Evolutionary conservation across 164 flowering plant species (phyloP).

Genomic region (Vitis amurensis): DNA sequence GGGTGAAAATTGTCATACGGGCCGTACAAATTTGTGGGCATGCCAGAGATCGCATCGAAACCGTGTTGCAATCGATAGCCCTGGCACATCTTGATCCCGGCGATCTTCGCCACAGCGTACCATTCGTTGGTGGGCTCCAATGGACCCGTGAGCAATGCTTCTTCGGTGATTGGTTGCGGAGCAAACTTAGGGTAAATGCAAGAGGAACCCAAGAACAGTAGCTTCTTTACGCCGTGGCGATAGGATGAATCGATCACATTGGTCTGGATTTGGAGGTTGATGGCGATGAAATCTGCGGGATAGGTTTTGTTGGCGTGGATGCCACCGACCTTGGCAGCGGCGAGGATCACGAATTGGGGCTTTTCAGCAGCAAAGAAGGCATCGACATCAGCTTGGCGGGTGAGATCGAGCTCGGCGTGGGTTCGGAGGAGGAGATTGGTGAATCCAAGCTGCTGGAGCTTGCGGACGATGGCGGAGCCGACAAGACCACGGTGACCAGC

Average conservation of each 20-base stretch:
- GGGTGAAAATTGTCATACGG: constrained; percentile 92
- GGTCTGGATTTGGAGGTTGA: constrained; percentile 90
- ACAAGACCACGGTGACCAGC: constrained; percentile 93
- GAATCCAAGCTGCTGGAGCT: constrained; percentile 57
- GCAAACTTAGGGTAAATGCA: constrained; percentile 94
- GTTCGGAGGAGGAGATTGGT: constrained; percentile 65
- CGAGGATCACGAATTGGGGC: constrained; percentile 73
- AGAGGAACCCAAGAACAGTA: constrained; percentile 82
- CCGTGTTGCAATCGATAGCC: constrained; percentile 67
- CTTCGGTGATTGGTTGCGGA: constrained; percentile 83
- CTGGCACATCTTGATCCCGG: constrained; percentile 93
- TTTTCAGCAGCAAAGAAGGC: constrained; percentile 65
- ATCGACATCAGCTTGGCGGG: constrained; percentile 75
- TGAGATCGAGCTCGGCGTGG: constrained; percentile 83
- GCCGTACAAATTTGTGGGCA: constrained; percentile 90
- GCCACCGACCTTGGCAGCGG: constrained; percentile 96
- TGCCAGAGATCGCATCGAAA: constrained; percentile 77
- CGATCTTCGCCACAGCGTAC: constrained; percentile 91
- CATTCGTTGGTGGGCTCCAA: constrained; percentile 93
- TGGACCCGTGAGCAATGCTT: constrained; percentile 74
- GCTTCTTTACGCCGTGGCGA: constrained; percentile 58
- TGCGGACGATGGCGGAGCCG: constrained; percentile 83
- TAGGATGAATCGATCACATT: constrained; percentile 77
- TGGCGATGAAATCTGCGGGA: constrained; percentile 85
- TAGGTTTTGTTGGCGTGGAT: constrained; percentile 93